phyloP scores from a whole-genome alignment of 2,329 filamentous ascomycete species.

The Aspergillus clavatus region DNA sequence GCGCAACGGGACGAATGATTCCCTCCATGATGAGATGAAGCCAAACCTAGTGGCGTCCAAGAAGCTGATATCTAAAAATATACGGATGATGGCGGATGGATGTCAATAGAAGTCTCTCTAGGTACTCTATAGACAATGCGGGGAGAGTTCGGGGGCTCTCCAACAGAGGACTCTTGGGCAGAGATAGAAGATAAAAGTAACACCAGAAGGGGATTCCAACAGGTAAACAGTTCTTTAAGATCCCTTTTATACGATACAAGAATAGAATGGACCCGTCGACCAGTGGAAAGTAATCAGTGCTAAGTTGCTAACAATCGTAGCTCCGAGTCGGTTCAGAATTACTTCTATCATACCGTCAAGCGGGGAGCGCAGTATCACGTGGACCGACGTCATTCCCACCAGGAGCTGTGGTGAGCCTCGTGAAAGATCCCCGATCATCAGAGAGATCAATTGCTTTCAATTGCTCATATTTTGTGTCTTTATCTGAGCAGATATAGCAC shows the following conservation, averaged over 20 bases:
- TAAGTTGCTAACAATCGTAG: neutral
- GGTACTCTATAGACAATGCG: neutral
- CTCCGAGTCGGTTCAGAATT: neutral
- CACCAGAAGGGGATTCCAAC: neutral
- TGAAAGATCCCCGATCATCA: neutral
- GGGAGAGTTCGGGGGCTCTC: neutral
- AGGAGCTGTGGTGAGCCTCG: neutral
- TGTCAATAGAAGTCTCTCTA: neutral
- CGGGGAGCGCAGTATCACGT: constrained; percentile 16
- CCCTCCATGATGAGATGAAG: constrained; percentile 26
- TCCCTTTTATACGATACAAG: neutral
- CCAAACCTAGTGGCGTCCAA: neutral
- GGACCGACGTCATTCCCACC: constrained; percentile 11
- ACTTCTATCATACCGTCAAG: neutral
- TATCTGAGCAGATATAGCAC: too few species aligned
- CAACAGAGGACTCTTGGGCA: neutral
- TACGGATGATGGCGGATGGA: too few species aligned
- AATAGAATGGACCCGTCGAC: neutral
- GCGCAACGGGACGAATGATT: constrained; percentile 32
- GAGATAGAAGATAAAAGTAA: neutral
- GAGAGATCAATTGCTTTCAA: neutral
- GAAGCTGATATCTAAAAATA: neutral
- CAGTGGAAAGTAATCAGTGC: neutral
- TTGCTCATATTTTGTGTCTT: neutral
- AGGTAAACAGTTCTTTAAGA: neutral